These are phyloP conservation scores for Neofusicoccum sp. DNA, from an alignment of 2,329 filamentous ascomycete species.

Conservation along the genomic window DNA sequence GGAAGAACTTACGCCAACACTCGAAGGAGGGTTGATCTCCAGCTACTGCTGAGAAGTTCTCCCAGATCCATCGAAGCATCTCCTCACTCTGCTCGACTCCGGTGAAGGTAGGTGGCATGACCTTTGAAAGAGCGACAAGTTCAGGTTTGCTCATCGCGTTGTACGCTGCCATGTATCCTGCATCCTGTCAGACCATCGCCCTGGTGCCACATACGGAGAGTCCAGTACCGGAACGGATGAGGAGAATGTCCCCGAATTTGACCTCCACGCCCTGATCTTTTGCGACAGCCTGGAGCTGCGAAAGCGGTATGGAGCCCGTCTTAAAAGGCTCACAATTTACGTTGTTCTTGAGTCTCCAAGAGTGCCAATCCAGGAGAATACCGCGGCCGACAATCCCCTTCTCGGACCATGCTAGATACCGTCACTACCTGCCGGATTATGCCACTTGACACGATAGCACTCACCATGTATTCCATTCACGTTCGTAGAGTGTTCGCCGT, in stretches of 20 bases:
- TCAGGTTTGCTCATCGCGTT: constrained; percentile 22
- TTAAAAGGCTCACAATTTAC: constrained; percentile 31
- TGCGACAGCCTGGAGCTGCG: constrained; percentile 28
- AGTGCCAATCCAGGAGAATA: constrained; percentile 57
- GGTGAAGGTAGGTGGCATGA: constrained; percentile 16
- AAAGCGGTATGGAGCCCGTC: constrained; percentile 26
- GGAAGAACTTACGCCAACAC: constrained; percentile 46
- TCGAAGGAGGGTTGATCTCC: constrained; percentile 66
- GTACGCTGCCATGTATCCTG: constrained; percentile 28
- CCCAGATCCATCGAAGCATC: constrained; percentile 65
- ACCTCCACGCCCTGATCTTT: constrained; percentile 27
- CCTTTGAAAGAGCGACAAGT: constrained; percentile 21
- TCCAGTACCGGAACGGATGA: constrained; percentile 31
- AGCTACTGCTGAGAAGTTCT: constrained; percentile 66
- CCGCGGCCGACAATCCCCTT: constrained; percentile 60
- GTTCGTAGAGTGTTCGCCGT: constrained; percentile 23
- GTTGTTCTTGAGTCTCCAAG: constrained; percentile 25
- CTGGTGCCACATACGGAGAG: not conserved
- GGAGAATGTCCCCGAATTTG: constrained; percentile 34
- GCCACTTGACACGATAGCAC: not conserved
- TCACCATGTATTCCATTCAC: constrained; percentile 26
- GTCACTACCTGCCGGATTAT: not conserved
- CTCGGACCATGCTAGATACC: constrained; percentile 49
- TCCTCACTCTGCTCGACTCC: constrained; percentile 38
- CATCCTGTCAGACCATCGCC: not conserved